phyloP scores from a whole-genome alignment of 768 basidiomycete genomes.

The Pulveroboletus sp. region DNA sequence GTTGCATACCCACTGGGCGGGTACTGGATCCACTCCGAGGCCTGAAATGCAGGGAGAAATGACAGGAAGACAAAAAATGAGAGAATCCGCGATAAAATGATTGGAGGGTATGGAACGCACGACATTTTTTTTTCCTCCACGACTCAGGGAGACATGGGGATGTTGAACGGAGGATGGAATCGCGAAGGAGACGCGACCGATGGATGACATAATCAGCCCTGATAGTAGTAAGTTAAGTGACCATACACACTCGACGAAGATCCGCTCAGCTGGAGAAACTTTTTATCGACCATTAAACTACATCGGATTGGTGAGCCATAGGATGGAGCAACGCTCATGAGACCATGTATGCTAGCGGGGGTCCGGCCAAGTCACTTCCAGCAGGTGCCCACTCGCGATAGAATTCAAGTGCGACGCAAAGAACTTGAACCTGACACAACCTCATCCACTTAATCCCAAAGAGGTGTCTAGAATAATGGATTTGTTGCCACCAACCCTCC shows the following conservation, averaged over 20 bases:
- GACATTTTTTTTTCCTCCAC: conserved; percentile 14
- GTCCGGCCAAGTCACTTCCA: background rate
- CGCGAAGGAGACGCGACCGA: background rate
- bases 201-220: background rate
- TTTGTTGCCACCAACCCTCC: conserved; percentile 34
- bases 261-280: too few species aligned
- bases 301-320: too few species aligned
- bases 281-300: too few species aligned
- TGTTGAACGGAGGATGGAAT: background rate
- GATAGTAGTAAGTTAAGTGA: too few species aligned
- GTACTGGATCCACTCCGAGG: conserved; percentile 59
- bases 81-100: conserved; percentile 13
- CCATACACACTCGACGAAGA: too few species aligned
- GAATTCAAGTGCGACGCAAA: background rate
- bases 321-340: too few species aligned
- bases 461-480: conserved; percentile 41
- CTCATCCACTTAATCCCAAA: conserved; percentile 35
- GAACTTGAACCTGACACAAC: conserved; percentile 26
- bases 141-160: conserved; percentile 13
- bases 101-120: background rate
- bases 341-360: background rate
- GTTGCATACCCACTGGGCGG: conserved; percentile 60
- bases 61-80: conserved; percentile 22
- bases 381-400: background rate
- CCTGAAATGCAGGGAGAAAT: conserved; percentile 20